Evolutionary conservation across 768 basidiomycete genomes (phyloP).

Genomic region (Chalciporus piperatus): DNA sequence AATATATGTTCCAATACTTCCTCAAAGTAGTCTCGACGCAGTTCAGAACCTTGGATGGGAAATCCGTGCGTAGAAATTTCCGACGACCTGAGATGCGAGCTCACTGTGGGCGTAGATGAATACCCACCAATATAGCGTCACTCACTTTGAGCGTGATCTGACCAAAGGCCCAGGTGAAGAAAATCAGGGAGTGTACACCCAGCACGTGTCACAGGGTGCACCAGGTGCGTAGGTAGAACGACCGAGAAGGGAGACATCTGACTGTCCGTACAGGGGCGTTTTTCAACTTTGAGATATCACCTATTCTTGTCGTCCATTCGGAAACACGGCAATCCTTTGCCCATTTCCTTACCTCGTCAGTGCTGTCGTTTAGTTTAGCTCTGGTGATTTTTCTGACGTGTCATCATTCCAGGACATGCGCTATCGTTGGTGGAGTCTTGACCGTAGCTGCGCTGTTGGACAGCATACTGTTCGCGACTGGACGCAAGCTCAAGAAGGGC

Average conservation of each 20-base stretch:
- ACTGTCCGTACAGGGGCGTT: slow-evolving; percentile 55
- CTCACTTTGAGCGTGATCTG: slow-evolving; percentile 94
- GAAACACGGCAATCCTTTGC: slow-evolving; percentile 95
- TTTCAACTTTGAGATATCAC: slow-evolving; percentile 96
- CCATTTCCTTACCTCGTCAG: slow-evolving; percentile 96
- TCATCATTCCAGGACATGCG: slow-evolving; percentile 68
- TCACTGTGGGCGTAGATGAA: slow-evolving; percentile 51
- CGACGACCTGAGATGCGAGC: background rate
- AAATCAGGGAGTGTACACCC: slow-evolving; percentile 63
- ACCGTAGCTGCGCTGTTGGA: slow-evolving; percentile 92
- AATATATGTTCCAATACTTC: slow-evolving; percentile 99
- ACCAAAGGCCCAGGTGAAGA: slow-evolving; percentile 57
- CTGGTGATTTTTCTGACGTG: background rate
- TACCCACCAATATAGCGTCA: slow-evolving; percentile 93
- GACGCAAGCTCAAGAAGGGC: slow-evolving; percentile 68
- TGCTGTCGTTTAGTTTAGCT: background rate
- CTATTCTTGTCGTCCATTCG: slow-evolving; percentile 88
- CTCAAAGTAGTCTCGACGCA: slow-evolving; percentile 97
- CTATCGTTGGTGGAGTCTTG: slow-evolving; percentile 95
- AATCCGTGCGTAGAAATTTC: slow-evolving; percentile 45
- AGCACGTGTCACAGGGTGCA: slow-evolving; percentile 70
- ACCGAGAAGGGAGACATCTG: background rate
- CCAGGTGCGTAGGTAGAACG: slow-evolving; percentile 44
- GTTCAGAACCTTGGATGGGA: slow-evolving; percentile 80
- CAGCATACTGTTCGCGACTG: slow-evolving; percentile 80